Base-by-base conservation (phyloP, 108 stramenopile species). In the Nitzschia palea region DNA sequence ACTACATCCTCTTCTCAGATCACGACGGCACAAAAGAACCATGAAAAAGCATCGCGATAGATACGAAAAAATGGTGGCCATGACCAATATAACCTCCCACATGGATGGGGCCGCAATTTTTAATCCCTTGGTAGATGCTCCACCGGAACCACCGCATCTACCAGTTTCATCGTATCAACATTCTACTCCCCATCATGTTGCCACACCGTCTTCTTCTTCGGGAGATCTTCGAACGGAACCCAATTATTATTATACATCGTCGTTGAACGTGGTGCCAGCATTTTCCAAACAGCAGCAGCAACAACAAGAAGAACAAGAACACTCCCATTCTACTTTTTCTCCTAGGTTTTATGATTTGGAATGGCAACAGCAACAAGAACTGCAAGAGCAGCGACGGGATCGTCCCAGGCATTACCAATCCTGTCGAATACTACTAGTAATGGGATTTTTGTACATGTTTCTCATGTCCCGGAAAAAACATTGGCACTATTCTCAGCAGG, bases 91-190 rank as follows among this genome's bases (percentile, higher is more conserved):
- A 12, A 40, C 12, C 47, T 18, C 8, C 47, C 4, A 20, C 47
- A 48, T 20, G 15, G 15, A 8, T 48, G 47, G 9, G 4, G 47
- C 9, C 17, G 9, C 47, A 48, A 48, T 48, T 18, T 48, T 50
- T 22, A 52, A 52, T 22, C 48, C 51, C 0, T 52, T 65, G 50
- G 40, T 51, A 10, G 51, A 51, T 18, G 48, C 64, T 8, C 48
- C 64, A 25, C 34, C 48, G 18, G 43, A 18, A 23, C 51, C 48
- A 35, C 48, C 34, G 44, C 51, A 15, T 20, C 30, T n/a, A n/a
- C n/a, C n/a, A n/a, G n/a, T n/a, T n/a, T n/a, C 17, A 34, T 65
- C 31, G 4, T 52, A 50, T 52, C 35, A 34, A 33, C 18, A 52
- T 1, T 3, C 20, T 44, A 18, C 44, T 3, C 20, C 17, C 44